A percentile compares a stretch with the other conserved stretches of the same genome.
phyloP scores from a whole-genome alignment of 768 basidiomycete genomes.

The Tephrocybe rancida region DNA sequence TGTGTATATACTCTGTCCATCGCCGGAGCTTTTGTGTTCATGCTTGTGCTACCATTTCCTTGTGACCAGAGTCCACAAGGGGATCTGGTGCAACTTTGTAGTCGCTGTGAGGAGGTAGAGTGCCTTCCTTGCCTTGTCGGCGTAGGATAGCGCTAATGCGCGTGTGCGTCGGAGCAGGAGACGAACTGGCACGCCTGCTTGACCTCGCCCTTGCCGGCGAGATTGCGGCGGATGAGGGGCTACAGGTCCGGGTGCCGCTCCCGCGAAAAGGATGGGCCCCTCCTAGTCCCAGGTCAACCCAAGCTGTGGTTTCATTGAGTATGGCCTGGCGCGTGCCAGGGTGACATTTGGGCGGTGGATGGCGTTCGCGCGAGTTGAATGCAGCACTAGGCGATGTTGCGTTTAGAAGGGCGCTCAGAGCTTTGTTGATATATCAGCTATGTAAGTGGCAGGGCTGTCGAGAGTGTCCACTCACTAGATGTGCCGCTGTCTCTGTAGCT shows the following conservation, averaged over 20 bases:
- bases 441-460: too few relatives aligned
- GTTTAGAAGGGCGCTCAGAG: too few relatives aligned
- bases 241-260: constrained; percentile 79
- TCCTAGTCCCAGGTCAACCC: too few relatives aligned
- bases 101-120: constrained; percentile 71
- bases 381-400: too few relatives aligned
- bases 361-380: too few relatives aligned
- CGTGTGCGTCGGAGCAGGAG: constrained; percentile 73
- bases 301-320: too few relatives aligned
- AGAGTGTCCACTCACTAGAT: too few relatives aligned
- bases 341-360: too few relatives aligned
- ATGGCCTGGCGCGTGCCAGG: too few relatives aligned
- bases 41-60: constrained; percentile 49
- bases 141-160: constrained; percentile 74
- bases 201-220: constrained; percentile 76
- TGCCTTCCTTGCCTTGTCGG: constrained; percentile 72
- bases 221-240: constrained; percentile 78
- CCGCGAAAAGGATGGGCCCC: constrained; percentile 84
- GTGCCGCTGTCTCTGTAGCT: too few relatives aligned
- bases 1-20: background rate
- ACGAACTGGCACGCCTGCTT: constrained; percentile 65
- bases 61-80: constrained; percentile 66
- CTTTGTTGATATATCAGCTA: too few relatives aligned
- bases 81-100: constrained; percentile 72
- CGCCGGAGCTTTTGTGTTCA: background rate